Evolutionary conservation across 2,329 filamentous ascomycete species (phyloP), one percentile per base, ranked within the genome.

Genomic region (Ceratocystis albifundus): DNA sequence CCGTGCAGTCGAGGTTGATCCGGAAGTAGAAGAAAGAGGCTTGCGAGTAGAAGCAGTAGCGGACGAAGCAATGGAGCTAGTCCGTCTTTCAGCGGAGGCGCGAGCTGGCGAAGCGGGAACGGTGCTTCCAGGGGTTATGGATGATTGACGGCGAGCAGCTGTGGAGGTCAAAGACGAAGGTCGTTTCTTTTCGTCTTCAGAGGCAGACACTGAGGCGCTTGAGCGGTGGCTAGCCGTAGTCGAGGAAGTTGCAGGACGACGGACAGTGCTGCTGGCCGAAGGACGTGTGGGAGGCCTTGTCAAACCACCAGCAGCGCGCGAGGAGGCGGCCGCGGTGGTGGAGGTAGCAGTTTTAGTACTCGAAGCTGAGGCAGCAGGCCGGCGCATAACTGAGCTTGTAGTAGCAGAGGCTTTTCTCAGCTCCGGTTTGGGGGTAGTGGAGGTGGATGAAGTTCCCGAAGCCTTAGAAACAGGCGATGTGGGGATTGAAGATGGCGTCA

Each of bases 211-310:
- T 63, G 77, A 79, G 45, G 79, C 75, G n/a, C 77, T 78, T 61
- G 78, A 77, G 69, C 74, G 76, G 72, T 81, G 80, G 69, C 72
- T 76, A 48, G 76, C 71, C n/a, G 74, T 71, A 3, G 78, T 73
- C 45, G 76, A 74, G 7, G 76, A 70, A 4, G 73, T 71, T 17
- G 73, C 71, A 59, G 74, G 70, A 44, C 74, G 71, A 68, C 74
- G 71, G 69, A 74, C 70, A 50, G 76, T 71, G n/a, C 72, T 70
- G 20, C 74, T 74, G 0, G 73, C 70, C n/a, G 78, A 74, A 53
- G 80, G 77, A 1, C 80, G 79, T 22, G 79, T 79, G 1, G 79
- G 77, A 50, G 79, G 79, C 72, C 82, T 81, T 74, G 71, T 77
- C 66, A 81, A 69, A 53, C 75, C 76, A 63, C 75, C 74, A 30